phyloP scores from a whole-genome alignment of 768 basidiomycete species.

The Suillus hirtellus region DNA sequence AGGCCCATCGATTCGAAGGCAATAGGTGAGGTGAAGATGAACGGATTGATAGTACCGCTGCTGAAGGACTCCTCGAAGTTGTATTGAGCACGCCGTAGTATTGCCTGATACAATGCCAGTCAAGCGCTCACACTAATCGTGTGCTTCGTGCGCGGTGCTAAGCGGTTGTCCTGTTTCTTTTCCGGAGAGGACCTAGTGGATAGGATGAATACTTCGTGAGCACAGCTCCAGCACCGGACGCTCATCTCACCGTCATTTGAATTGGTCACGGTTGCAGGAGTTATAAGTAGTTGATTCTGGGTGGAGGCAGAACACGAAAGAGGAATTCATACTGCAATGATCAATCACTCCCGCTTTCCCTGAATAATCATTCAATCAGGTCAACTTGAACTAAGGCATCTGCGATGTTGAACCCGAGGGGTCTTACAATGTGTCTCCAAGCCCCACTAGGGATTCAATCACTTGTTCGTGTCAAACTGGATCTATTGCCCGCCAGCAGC shows the following conservation, averaged over 20 bases:
- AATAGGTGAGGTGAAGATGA: too few relatives aligned
- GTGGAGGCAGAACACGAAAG: neutral
- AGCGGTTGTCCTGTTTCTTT: slow-evolving; percentile 16
- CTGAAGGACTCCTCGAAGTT: too few relatives aligned
- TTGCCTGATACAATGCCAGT: too few relatives aligned
- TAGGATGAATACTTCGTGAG: slow-evolving; percentile 14
- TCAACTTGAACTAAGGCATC: neutral
- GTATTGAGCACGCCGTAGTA: too few relatives aligned
- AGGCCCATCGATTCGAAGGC: too few relatives aligned
- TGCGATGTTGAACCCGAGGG: neutral
- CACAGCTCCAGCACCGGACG: neutral
- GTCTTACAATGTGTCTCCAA: neutral
- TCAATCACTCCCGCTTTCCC: neutral
- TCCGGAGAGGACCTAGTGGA: neutral
- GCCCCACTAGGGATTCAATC: neutral
- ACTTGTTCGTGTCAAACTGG: neutral
- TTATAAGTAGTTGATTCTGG: neutral
- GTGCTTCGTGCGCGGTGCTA: slow-evolving; percentile 19
- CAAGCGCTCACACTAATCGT: slow-evolving; percentile 1
- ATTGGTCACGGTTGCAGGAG: neutral
- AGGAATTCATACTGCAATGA: neutral
- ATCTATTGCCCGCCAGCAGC: neutral
- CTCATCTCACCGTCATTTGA: neutral
- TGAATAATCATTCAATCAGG: neutral
- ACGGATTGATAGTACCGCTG: too few relatives aligned